Evolutionary conservation across 202 grass and related monocot genomes (phyloP), one percentile per base, ranked within the genome.

Genomic region (Dendrocalamus latiflorus): DNA sequence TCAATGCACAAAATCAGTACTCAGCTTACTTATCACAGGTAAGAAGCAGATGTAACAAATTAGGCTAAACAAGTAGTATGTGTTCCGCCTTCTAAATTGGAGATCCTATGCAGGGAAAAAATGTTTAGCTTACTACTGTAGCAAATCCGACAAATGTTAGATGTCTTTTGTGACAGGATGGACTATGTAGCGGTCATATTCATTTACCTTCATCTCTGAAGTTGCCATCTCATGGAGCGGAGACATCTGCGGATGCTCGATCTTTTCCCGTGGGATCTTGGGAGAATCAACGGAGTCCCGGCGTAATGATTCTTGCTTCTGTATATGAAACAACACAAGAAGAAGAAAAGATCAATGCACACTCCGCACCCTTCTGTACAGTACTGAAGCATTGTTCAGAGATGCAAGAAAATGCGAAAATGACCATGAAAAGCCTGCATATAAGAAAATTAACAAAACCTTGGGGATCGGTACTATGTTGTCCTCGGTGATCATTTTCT

Each of bases 401-500:
- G 28, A 51, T 38, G 17, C 34, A 43, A 34, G 58, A 7, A 37
- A n/a, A 1, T n/a, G 54, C 6, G 20, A 63, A 79, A 20, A 54
- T n/a, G 13, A 17, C 7, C 8, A 53, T 44, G 18, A 14, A 38
- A 83, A 20, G 26, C 21, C 71, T 69, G 39, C 57, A 16, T 69
- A 47, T 36, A 10, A 30, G 42, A 66, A 75, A 51, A 14, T 49
- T n/a, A 20, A 38, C 5, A 30, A 15, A 68, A 86, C 89, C 93
- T 93, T 99, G 75, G 65, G 68, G 57, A 81, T 44, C 2, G 79
- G 64, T 38, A 89, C 79, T 14, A 89, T 86, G 11, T 92, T 91
- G 42, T 96, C 88, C 86, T 99, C 96, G 39, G 87, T 93, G 59
- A 95, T 89, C 17, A 81, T 89, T 58, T 99, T 99, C 87, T 99